These are phyloP conservation scores for Codiaeum variegatum DNA, from an alignment of 441 rosid species.

Conservation along the genomic window DNA sequence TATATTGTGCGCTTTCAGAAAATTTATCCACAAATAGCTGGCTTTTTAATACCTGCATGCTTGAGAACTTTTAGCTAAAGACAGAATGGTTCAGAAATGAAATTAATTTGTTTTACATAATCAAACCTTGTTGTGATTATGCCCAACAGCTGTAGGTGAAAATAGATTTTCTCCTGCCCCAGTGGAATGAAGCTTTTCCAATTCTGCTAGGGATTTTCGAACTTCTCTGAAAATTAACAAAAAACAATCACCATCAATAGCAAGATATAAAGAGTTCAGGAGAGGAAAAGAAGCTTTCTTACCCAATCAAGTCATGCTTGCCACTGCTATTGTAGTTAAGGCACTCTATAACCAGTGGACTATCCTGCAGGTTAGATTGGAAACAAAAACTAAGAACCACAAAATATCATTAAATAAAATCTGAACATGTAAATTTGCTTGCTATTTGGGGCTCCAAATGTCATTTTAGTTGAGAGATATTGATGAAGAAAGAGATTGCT, in stretches of 20 bases:
- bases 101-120: conserved; percentile 20
- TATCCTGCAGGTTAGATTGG: conserved; percentile 58
- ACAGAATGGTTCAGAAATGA: not conserved
- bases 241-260: conserved; percentile 19
- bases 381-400: conserved; percentile 11
- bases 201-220: conserved; percentile 66
- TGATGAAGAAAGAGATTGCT: not conserved
- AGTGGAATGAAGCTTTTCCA: conserved; percentile 60
- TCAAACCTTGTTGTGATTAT: conserved; percentile 56
- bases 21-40: conserved; percentile 67
- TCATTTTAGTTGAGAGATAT: not conserved
- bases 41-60: conserved; percentile 56
- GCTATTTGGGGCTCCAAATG: not conserved
- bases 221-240: conserved; percentile 47
- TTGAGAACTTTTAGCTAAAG: conserved; percentile 5
- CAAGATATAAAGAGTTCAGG: not conserved
- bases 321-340: conserved; percentile 81
- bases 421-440: not conserved
- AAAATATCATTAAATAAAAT: conserved; percentile 12
- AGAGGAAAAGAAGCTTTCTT: conserved; percentile 20
- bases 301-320: conserved; percentile 86
- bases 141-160: conserved; percentile 53
- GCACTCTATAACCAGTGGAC: conserved; percentile 77
- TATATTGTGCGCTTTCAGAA: conserved; percentile 59
- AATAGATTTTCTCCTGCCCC: conserved; percentile 48